Evolutionary conservation across 2,329 filamentous ascomycete genomes (phyloP).

Genomic region (Ophiosphaerella herpotricha): DNA sequence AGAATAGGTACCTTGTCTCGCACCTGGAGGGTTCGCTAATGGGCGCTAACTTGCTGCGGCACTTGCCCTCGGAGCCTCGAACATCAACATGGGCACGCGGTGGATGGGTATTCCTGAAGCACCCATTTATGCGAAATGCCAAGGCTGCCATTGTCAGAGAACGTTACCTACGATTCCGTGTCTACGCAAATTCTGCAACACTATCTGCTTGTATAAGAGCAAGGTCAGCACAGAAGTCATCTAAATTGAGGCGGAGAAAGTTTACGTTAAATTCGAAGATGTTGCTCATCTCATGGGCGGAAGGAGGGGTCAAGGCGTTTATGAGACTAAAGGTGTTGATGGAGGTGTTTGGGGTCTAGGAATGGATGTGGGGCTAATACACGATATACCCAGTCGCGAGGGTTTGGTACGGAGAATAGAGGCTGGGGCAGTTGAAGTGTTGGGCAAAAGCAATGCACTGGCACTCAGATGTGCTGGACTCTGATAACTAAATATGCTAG

Average conservation of each 20-base stretch:
- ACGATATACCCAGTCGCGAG: conserved; percentile 54
- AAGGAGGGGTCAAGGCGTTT: conserved; percentile 30
- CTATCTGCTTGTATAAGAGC: conserved; percentile 32
- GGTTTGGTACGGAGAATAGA: conserved; percentile 34
- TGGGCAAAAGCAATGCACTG: conserved; percentile 24
- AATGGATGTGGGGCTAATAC: conserved; percentile 78
- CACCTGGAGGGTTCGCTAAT: conserved; percentile 33
- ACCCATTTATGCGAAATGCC: conserved; percentile 30
- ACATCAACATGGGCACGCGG: conserved; percentile 35
- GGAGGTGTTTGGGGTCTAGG: conserved; percentile 70
- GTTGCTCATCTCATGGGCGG: conserved; percentile 37
- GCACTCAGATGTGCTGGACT: conserved; percentile 21
- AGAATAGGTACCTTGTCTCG: conserved; percentile 31
- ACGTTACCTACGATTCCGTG: conserved; percentile 27
- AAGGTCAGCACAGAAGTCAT: conserved; percentile 27
- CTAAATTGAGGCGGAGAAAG: conserved; percentile 32
- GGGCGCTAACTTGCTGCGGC: conserved; percentile 32
- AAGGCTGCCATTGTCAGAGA: conserved; percentile 34
- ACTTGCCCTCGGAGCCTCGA: conserved; percentile 28
- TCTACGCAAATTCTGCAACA: conserved; percentile 34
- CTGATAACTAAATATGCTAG: background rate
- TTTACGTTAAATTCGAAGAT: conserved; percentile 31
- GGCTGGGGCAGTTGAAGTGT: conserved; percentile 29
- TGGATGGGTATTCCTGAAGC: conserved; percentile 36
- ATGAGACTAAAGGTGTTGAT: conserved; percentile 34